Conservation (phyloP, 2,329 filamentous ascomycete species). For the Endothia cerciana region DNA sequence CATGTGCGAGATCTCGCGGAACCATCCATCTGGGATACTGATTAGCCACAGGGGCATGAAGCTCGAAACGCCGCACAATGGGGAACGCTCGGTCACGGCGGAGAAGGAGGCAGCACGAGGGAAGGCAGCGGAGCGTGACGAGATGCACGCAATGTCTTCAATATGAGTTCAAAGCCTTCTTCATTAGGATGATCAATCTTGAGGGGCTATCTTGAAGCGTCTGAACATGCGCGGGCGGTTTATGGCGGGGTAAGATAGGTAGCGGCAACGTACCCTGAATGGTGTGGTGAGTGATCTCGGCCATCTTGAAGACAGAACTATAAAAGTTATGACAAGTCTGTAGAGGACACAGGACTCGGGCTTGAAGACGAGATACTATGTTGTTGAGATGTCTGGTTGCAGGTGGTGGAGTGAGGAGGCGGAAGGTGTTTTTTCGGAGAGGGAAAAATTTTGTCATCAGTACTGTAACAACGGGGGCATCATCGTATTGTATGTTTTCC, state of each 20-base stretch:
- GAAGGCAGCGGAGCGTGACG: neutral
- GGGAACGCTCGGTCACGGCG: neutral
- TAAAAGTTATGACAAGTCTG: neutral
- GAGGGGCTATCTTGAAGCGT: neutral
- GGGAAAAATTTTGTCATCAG: slow-evolving; percentile 15
- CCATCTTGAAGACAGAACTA: slow-evolving; percentile 41
- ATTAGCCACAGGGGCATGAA: slow-evolving; percentile 15
- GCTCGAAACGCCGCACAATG: neutral
- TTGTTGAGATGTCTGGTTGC: neutral
- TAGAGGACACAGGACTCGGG: neutral
- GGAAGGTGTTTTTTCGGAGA: neutral
- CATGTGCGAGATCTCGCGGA: slow-evolving; percentile 98
- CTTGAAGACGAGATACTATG: neutral
- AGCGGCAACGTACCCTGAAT: slow-evolving; percentile 54
- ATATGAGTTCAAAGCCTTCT: neutral
- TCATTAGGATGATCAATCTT: neutral
- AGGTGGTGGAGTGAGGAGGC: neutral
- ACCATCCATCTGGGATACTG: slow-evolving; percentile 85
- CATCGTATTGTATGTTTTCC: neutral
- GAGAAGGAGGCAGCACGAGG: neutral
- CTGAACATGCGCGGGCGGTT: neutral
- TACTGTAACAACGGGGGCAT: slow-evolving; percentile 1
- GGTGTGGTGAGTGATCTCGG: slow-evolving; percentile 61
- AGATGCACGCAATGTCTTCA: neutral
- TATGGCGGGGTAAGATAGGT: slow-evolving; percentile 32